phyloP scores from a whole-genome alignment of 2,329 filamentous ascomycete genomes.

The Exophiala spinifera region DNA sequence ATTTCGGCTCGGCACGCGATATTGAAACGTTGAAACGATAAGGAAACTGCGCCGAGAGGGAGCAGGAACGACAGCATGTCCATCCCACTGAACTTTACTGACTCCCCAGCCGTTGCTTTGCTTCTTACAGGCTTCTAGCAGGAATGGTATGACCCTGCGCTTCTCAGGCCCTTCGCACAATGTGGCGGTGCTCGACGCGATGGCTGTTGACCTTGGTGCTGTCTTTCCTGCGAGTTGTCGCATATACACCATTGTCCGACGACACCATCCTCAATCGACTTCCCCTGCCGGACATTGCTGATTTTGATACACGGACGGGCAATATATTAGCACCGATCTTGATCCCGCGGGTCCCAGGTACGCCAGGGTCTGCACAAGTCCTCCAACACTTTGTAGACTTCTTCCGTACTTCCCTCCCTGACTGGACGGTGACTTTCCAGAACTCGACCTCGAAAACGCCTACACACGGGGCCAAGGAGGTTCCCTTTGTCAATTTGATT shows the following conservation, averaged over 20 bases:
- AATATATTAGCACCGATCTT: constrained; percentile 81
- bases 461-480: constrained; percentile 62
- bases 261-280: constrained; percentile 64
- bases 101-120: not conserved
- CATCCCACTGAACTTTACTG: not conserved
- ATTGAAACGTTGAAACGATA: not conserved
- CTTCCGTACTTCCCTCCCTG: constrained; percentile 69
- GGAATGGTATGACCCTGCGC: not conserved
- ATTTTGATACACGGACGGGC: constrained; percentile 76
- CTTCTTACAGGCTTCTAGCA: no score
- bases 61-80: not conserved
- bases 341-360: constrained; percentile 83
- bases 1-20: constrained; percentile 1
- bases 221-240: constrained; percentile 29
- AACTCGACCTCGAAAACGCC: constrained; percentile 88
- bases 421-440: constrained; percentile 78
- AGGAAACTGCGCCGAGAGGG: constrained; percentile 22
- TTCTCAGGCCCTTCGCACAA: not conserved
- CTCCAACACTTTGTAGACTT: constrained; percentile 82
- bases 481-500: constrained; percentile 86
- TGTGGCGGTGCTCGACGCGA: constrained; percentile 8
- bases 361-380: constrained; percentile 67
- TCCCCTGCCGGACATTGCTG: constrained; percentile 62
- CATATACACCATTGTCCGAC: constrained; percentile 68
- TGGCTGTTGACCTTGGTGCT: constrained; percentile 7